Evolutionary conservation across 148 eudicot genomes (phyloP), one percentile per base, ranked within the genome.

Genomic region (Camellia japonica): DNA sequence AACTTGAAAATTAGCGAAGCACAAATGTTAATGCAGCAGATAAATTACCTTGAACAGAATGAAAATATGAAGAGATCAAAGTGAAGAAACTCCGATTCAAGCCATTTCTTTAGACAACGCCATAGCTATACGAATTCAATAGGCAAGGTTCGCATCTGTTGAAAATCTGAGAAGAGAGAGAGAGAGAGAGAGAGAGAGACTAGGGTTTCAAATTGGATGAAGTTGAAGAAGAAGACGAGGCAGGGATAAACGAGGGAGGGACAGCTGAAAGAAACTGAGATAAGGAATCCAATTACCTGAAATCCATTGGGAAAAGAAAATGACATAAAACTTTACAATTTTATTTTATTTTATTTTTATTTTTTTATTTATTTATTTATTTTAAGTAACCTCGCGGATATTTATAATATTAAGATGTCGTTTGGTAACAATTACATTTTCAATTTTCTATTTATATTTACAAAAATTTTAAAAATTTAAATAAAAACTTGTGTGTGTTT

Each of bases 21-120:
- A 30, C 38, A 30, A 66, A 71, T 16, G 23, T n/a, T 67, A 78
- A 16, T 42, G 80, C 47, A 78, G 73, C 11, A 30, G 64, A 55
- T 0, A 54, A 49, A 6, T 68, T 78, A 68, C 80, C 80, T 38
- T 5, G 46, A 55, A 54, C 18, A 2, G 38, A 30, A 30, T 30
- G 38, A 67, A 41, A 7, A 11, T 58, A 55, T 15, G 62, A 15
- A 41, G 3, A 66, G 62, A 38, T 55, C 54, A 6, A 47, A 19
- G 6, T 38, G 52, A 67, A 55, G 54, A 44, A 67, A 18, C 52
- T 73, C 6, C 63, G 47, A 42, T 38, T 78, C 63, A 66, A 30
- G 71, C 61, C 59, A 30, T 77, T 65, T 5, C 0, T 77, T 74
- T n/a, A 38, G 66, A 43, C 4, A 55, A 73, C 51, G 10, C 16